Base-by-base conservation (phyloP, 2,329 filamentous ascomycete species). In the Claviceps paspali region DNA sequence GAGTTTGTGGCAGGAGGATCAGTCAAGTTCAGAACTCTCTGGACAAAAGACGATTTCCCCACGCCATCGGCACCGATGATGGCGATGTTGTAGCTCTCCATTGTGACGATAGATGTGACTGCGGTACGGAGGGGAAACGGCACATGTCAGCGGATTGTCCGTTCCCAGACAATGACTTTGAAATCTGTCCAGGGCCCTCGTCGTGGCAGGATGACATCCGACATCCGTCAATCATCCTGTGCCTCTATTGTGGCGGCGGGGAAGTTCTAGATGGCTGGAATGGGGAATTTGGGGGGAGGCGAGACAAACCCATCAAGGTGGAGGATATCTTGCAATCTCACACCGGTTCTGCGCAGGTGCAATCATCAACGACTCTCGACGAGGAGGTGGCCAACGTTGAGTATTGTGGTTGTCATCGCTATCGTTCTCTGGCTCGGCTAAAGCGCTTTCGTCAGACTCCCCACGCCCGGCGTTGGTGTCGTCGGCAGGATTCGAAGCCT, bases 1-100 rank as follows among this genome's bases (percentile, higher is more conserved):
- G 68, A 61, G 51, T 69, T 69, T 17, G 65, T 61, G 35, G 63
- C 65, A 23, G 74, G 70, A 8, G 66, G 62, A 15, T 66, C 59
- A 28, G 66, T 54, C 17, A 77, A 56, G 38, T 72, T 68, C 43
- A 78, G 61, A 38, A 74, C 71, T 32, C 67, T 68, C 55, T 79
- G 75, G 49, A 81, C 73, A 49, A 80, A 77, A 33, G 74, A 68
- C 35, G 75, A 79, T 55, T 82, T 82, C 45, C 77, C 77, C 33
- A 77, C 76, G 42, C 74, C 74, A 47, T 68, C 63, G 52, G 73
- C 68, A 48, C 77, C 77, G 52, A 82, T 74, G 42, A 81, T 65
- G 49, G 73, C 74, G 46, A 82, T 74, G 51, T 75, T 77, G 50
- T 76, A 68, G 46, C 65, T 62, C 44, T 75, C 70, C 72, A 76